phyloP scores from a whole-genome alignment of 1,284 basidiomycete species.

The Retiboletus fuscus region DNA sequence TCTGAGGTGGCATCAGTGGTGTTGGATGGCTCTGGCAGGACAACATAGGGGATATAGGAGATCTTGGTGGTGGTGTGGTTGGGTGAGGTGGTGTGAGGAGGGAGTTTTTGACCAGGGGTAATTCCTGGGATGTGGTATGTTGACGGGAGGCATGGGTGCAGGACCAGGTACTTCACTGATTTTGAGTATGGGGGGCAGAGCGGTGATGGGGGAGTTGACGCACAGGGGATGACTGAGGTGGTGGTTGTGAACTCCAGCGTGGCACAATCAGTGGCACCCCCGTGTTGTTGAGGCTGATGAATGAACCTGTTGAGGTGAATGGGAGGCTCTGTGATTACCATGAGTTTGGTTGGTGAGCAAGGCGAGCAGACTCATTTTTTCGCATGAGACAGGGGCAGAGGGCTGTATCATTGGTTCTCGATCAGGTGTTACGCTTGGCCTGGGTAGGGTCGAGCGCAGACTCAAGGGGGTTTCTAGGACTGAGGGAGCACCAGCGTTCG shows the following conservation, averaged over 20 bases:
- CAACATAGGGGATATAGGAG: constrained; percentile 45
- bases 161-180: constrained; percentile 37
- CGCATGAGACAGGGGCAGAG: constrained; percentile 40
- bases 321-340: constrained; percentile 38
- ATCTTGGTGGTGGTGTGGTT: constrained; percentile 50
- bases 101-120: constrained; percentile 47
- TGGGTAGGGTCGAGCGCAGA: too few relatives aligned
- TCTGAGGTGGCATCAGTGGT: constrained; percentile 34
- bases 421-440: too few relatives aligned
- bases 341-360: constrained; percentile 22
- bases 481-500: too few relatives aligned
- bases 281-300: constrained; percentile 42
- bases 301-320: constrained; percentile 36
- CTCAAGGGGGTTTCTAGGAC: too few relatives aligned
- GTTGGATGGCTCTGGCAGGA: constrained; percentile 37
- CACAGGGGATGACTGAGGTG: constrained; percentile 44
- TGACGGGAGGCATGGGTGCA: constrained; percentile 33
- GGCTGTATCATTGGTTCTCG: constrained; percentile 15
- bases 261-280: constrained; percentile 32
- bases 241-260: constrained; percentile 45
- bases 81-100: constrained; percentile 49
- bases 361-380: constrained; percentile 35
- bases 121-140: constrained; percentile 45
- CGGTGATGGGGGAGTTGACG: constrained; percentile 39
- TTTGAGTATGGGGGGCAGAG: constrained; percentile 43